phyloP scores from a whole-genome alignment of 345 rosid genomes.

The Gynandropsis gynandra region DNA sequence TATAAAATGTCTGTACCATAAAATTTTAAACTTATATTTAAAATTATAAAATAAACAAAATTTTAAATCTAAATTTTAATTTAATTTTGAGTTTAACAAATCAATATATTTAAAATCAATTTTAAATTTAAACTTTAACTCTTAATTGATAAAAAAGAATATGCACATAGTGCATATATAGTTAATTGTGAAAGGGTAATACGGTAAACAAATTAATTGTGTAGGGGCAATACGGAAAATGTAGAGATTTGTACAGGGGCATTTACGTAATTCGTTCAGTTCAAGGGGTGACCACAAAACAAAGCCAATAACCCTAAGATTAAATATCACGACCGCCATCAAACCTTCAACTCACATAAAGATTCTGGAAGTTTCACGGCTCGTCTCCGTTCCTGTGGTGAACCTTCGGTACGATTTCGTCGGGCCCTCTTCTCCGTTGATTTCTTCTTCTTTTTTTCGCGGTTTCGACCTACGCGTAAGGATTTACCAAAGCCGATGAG shows the following conservation, averaged over 20 bases:
- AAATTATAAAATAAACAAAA: no score
- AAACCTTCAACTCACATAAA: not conserved
- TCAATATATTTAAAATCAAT: no score
- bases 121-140: no score
- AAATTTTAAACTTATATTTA: no score
- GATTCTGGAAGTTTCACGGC: not conserved
- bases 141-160: no score
- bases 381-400: conserved; percentile 15
- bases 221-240: not conserved
- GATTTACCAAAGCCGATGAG: conserved; percentile 5
- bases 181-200: not conserved
- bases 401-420: conserved; percentile 25
- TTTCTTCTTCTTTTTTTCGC: conserved; percentile 3
- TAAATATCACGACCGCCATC: conserved; percentile 17
- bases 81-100: no score
- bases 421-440: not conserved
- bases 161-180: no score
- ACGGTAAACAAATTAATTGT: not conserved
- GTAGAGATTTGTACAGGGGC: not conserved
- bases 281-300: not conserved
- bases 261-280: not conserved
- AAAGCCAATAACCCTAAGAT: conserved; percentile 20
- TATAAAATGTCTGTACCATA: no score
- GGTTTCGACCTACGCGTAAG: not conserved
- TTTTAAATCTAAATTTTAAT: no score